These are phyloP conservation scores for Scheffersomyces parashehatae DNA, from an alignment of 1,139 yeast genomes.

Conservation along the genomic window DNA sequence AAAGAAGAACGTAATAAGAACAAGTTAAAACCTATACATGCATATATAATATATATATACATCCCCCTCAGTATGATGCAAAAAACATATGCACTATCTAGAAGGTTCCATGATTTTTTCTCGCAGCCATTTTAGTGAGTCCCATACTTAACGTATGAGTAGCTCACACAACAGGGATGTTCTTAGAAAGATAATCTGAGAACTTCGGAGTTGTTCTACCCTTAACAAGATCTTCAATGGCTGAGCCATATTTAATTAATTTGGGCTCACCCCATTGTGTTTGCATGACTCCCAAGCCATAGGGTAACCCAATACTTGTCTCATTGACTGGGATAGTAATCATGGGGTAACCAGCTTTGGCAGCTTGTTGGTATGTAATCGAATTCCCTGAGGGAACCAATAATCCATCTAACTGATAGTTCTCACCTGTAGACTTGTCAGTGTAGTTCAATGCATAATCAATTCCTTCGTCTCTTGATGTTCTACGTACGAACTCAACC, in stretches of 20 bases:
- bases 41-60: too few relatives aligned
- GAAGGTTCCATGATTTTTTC: neutral
- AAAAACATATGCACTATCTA: neutral
- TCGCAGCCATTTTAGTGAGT: neutral
- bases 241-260: constrained; percentile 20
- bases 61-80: too few relatives aligned
- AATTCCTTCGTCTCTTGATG: constrained; percentile 24
- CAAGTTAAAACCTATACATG: too few relatives aligned
- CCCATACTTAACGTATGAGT: neutral
- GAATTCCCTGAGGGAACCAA: constrained; percentile 19
- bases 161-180: constrained; percentile 14
- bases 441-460: constrained; percentile 23
- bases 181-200: constrained; percentile 18
- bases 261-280: constrained; percentile 22
- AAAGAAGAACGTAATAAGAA: too few relatives aligned
- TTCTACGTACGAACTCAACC: constrained; percentile 19
- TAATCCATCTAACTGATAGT: constrained; percentile 18
- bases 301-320: constrained; percentile 17
- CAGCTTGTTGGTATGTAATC: constrained; percentile 21
- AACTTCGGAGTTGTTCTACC: constrained; percentile 16
- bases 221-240: constrained; percentile 19
- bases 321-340: constrained; percentile 17
- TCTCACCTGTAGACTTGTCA: constrained; percentile 17
- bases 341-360: constrained; percentile 22
- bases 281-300: constrained; percentile 21